Conservation (phyloP, 306 rosid genomes). For the Trifolium pratense region DNA sequence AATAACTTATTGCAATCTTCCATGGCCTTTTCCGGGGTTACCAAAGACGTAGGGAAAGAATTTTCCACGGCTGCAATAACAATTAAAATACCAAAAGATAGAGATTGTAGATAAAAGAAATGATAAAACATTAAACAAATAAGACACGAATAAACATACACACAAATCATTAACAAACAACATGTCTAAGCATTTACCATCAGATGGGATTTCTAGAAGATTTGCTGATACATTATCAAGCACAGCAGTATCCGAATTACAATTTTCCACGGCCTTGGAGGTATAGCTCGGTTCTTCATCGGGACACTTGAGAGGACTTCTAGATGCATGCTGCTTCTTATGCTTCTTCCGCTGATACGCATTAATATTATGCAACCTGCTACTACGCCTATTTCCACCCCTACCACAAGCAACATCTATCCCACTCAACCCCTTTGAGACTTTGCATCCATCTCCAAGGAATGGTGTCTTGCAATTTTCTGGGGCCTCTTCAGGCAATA, state of each 20-base stretch:
- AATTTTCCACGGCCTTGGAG: not conserved
- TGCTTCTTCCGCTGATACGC: no score
- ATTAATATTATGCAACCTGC: conserved; percentile 23
- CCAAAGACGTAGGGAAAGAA: conserved; percentile 11
- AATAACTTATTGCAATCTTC: conserved; percentile 4
- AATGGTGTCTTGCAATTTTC: no score
- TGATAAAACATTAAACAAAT: not conserved
- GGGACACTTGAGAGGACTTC: not conserved
- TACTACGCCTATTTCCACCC: conserved; percentile 6
- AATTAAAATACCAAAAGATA: not conserved
- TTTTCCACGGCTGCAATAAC: conserved; percentile 28
- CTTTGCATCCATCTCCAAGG: no score
- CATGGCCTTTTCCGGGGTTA: not conserved
- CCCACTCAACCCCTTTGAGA: no score
- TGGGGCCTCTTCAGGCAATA: not conserved
- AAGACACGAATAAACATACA: conserved; percentile 9
- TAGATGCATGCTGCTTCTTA: not conserved
- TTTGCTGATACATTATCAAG: not conserved
- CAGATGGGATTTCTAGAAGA: not conserved
- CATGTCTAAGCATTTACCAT: not conserved
- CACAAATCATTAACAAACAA: not conserved
- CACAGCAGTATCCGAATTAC: not conserved
- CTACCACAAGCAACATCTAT: conserved; percentile 6
- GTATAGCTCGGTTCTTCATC: not conserved
- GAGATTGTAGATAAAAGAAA: not conserved